These are phyloP conservation scores for Monilinia vaccinii-corymbosi DNA, from an alignment of 2,329 filamentous ascomycete genomes.

Conservation along the genomic window DNA sequence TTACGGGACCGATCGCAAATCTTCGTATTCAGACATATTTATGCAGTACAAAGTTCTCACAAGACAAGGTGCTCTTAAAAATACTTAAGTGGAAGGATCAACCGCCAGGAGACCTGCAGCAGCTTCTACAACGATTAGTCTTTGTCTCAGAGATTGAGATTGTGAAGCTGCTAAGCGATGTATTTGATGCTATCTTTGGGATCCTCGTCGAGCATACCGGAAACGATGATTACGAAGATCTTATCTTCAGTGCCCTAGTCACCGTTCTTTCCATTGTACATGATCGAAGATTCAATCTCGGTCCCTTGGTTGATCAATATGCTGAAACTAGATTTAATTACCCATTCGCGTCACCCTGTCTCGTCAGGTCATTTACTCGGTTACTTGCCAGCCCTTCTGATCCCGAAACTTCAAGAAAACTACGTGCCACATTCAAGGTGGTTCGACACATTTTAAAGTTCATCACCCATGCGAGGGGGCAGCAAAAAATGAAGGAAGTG, in stretches of 20 bases:
- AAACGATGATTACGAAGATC: constrained; percentile 83
- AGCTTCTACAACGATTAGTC: constrained; percentile 70
- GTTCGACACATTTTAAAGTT: constrained; percentile 89
- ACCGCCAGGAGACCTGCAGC: constrained; percentile 59
- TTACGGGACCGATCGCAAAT: constrained; percentile 72
- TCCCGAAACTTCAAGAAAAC: constrained; percentile 69
- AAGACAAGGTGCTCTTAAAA: constrained; percentile 77
- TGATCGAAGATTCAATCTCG: constrained; percentile 85
- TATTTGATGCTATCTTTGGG: constrained; percentile 84
- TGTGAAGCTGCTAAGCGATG: constrained; percentile 83
- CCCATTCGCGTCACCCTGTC: constrained; percentile 79
- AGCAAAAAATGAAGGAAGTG: constrained; percentile 82
- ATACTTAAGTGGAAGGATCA: constrained; percentile 80
- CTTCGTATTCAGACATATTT: constrained; percentile 75
- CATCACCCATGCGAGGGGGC: constrained; percentile 78
- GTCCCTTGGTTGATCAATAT: constrained; percentile 85
- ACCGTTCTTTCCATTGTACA: constrained; percentile 88
- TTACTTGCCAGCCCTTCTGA: constrained; percentile 77
- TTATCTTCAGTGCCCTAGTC: constrained; percentile 84
- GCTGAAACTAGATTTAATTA: constrained; percentile 85
- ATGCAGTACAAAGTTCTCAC: constrained; percentile 90
- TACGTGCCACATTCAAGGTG: constrained; percentile 91
- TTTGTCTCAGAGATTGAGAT: constrained; percentile 98
- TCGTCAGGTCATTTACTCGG: constrained; percentile 78
- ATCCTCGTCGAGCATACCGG: constrained; percentile 87